Percentiles rank a stretch among this genome's conserved stretches.
phyloP scores from a whole-genome alignment of 1,139 yeast species.

The Hyphopichia pseudoburtonii region DNA sequence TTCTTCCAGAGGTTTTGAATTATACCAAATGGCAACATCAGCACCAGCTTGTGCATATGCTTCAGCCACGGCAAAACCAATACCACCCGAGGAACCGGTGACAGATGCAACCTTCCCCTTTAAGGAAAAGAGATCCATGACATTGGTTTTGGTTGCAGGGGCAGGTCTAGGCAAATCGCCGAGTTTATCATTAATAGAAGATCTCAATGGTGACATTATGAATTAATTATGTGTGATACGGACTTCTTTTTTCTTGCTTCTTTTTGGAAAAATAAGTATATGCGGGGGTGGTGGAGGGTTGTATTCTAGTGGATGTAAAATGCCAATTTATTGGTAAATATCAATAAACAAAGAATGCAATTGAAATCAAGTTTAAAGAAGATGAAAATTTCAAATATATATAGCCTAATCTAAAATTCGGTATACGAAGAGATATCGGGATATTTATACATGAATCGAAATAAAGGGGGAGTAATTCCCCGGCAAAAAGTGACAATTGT shows the following conservation, averaged over 20 bases:
- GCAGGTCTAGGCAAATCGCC: constrained; percentile 30
- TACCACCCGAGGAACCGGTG: constrained; percentile 86
- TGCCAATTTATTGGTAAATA: too few species aligned
- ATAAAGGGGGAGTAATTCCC: too few species aligned
- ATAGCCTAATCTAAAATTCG: too few species aligned
- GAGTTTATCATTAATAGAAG: constrained; percentile 23
- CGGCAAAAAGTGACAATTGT: too few species aligned
- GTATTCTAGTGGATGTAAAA: too few species aligned
- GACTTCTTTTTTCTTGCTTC: background rate
- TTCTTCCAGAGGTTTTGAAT: constrained; percentile 54
- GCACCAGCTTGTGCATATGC: constrained; percentile 93
- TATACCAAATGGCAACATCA: constrained; percentile 78
- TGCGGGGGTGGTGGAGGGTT: too few species aligned
- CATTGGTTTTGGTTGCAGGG: constrained; percentile 29
- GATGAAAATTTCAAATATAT: too few species aligned
- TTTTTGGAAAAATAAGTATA: background rate
- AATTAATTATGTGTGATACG: background rate
- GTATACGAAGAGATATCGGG: too few species aligned
- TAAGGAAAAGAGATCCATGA: constrained; percentile 57
- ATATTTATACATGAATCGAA: too few species aligned
- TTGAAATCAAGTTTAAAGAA: too few species aligned
- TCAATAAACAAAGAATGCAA: too few species aligned
- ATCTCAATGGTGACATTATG: constrained; percentile 1
- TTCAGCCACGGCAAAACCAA: constrained; percentile 81
- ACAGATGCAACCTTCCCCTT: constrained; percentile 87